These are phyloP conservation scores for Aspergillus awamori DNA, from an alignment of 2,329 filamentous ascomycete genomes.

Conservation along the genomic window DNA sequence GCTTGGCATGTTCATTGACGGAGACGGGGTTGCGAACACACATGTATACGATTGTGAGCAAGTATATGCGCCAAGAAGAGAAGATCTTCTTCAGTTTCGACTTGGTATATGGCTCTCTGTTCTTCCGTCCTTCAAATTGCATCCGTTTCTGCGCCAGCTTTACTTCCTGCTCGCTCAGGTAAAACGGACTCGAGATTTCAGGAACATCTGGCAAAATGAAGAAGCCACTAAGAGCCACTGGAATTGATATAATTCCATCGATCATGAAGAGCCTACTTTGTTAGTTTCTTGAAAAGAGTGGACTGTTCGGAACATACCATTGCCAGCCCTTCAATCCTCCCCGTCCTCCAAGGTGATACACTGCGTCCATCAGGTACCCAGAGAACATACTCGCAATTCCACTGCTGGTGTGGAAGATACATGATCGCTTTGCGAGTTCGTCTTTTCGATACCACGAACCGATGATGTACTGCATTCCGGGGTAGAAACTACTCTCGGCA, in stretches of 20 bases:
- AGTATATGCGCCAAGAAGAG: conserved; percentile 66
- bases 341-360: conserved; percentile 54
- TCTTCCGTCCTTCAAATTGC: conserved; percentile 52
- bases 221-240: conserved; percentile 55
- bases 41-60: conserved; percentile 61
- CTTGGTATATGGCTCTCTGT: conserved; percentile 50
- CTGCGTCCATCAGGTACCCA: conserved; percentile 59
- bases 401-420: conserved; percentile 55
- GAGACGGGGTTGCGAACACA: conserved; percentile 23
- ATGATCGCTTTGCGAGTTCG: conserved; percentile 56
- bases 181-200: conserved; percentile 54
- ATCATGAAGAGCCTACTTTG: conserved; percentile 53
- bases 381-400: conserved; percentile 49
- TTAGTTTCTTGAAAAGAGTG: neutral
- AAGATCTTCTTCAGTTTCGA: conserved; percentile 64
- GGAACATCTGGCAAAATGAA: conserved; percentile 55
- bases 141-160: conserved; percentile 53
- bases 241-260: conserved; percentile 58
- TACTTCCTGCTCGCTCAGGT: conserved; percentile 51
- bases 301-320: conserved; percentile 34
- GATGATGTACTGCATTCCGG: conserved; percentile 56
- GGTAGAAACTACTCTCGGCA: conserved; percentile 55
- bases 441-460: conserved; percentile 56
- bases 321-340: conserved; percentile 58
- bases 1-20: neutral